Percentiles rank a stretch among this genome's conserved stretches.
phyloP scores from a whole-genome alignment of 306 rosid species.

The Ceratonia siliqua region DNA sequence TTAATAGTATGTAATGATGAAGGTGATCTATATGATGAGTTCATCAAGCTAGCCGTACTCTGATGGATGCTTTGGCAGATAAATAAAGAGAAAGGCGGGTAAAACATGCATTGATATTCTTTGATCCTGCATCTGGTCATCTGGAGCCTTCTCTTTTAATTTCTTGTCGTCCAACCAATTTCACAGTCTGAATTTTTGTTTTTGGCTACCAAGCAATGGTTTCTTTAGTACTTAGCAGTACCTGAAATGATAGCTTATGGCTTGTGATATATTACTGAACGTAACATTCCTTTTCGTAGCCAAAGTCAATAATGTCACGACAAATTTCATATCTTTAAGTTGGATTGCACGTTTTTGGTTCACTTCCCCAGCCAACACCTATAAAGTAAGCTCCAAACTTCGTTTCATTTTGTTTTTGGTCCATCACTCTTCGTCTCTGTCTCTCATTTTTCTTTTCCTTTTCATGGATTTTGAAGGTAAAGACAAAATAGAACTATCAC shows the following conservation, averaged over 20 bases:
- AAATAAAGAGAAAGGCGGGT: neutral
- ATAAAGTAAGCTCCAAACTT: neutral
- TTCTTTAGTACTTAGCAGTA: neutral
- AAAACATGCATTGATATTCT: neutral
- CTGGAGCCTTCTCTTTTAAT: neutral
- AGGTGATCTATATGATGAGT: neutral
- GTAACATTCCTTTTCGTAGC: constrained; percentile 28
- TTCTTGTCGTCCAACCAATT: neutral
- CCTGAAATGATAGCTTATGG: neutral
- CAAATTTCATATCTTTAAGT: constrained; percentile 32
- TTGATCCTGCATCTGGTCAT: neutral
- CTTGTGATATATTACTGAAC: neutral
- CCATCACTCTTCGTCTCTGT: neutral
- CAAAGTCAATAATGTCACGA: constrained; percentile 36
- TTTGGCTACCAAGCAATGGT: neutral
- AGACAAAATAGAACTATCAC: neutral
- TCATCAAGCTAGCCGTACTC: constrained; percentile 32
- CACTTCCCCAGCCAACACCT: neutral
- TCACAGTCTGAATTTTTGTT: neutral
- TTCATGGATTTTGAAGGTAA: neutral
- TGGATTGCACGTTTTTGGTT: neutral
- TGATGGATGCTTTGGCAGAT: constrained; percentile 26
- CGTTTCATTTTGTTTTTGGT: neutral
- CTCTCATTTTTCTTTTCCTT: neutral
- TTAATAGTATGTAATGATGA: neutral